These are phyloP conservation scores for Phaeophleospora eucalypticola DNA, from an alignment of 2,329 filamentous ascomycete species.

Conservation along the genomic window DNA sequence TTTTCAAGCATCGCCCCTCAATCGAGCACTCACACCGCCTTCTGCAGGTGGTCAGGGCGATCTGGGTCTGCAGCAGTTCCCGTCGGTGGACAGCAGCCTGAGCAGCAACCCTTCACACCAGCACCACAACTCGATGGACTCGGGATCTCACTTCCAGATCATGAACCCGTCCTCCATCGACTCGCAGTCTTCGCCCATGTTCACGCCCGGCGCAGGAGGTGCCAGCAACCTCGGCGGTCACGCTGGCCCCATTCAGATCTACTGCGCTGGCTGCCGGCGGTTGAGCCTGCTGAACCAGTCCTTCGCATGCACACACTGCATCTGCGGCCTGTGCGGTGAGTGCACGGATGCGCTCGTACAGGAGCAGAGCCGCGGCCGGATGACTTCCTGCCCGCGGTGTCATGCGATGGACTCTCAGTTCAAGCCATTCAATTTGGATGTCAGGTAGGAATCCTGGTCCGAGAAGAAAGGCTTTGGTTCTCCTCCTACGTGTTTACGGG, in stretches of 20 bases:
- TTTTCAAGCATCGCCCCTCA: conserved; percentile 85
- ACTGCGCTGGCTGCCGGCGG: conserved; percentile 81
- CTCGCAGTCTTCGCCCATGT: conserved; percentile 53
- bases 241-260: conserved; percentile 65
- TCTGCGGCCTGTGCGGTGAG: conserved; percentile 83
- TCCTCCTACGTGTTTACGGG: background rate
- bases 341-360: conserved; percentile 79
- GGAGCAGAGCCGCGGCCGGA: conserved; percentile 65
- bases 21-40: conserved; percentile 85
- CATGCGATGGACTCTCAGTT: conserved; percentile 74
- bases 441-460: conserved; percentile 48
- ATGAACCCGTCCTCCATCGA: conserved; percentile 43
- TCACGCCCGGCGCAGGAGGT: conserved; percentile 19
- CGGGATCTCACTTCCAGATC: conserved; percentile 67
- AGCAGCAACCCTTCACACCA: conserved; percentile 27
- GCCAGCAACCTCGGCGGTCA: conserved; percentile 3
- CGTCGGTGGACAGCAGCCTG: conserved; percentile 74
- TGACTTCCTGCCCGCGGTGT: conserved; percentile 70
- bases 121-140: conserved; percentile 32
- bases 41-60: conserved; percentile 37
- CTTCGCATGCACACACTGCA: conserved; percentile 93
- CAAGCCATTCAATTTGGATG: conserved; percentile 81
- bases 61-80: conserved; percentile 64
- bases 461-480: background rate
- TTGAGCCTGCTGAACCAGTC: conserved; percentile 75